Conservation (phyloP, 2,329 filamentous ascomycete species). For the Dichotomopilus funicola region DNA sequence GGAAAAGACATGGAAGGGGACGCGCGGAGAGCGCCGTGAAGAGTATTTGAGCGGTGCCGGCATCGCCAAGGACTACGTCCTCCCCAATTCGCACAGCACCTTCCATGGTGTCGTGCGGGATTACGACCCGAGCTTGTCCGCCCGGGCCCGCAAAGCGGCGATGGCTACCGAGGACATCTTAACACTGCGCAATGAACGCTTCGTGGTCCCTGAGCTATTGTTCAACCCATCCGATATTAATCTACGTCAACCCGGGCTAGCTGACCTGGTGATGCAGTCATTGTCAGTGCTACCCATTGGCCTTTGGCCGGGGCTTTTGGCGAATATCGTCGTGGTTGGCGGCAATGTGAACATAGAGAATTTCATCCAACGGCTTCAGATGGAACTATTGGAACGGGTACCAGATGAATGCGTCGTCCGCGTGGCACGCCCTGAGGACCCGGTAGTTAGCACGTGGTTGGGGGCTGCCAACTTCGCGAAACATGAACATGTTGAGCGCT, state of each 20-base stretch:
- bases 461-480: conserved; percentile 74
- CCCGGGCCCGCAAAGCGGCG: conserved; percentile 40
- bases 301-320: conserved; percentile 73
- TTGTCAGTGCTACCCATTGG: conserved; percentile 70
- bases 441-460: conserved; percentile 75
- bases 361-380: conserved; percentile 72
- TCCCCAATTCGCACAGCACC: conserved; percentile 67
- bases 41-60: conserved; percentile 45
- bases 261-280: conserved; percentile 75
- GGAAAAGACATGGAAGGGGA: conserved; percentile 77
- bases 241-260: conserved; percentile 73
- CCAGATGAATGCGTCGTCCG: conserved; percentile 73
- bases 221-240: conserved; percentile 84
- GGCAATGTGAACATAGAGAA: conserved; percentile 76
- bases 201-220: conserved; percentile 80
- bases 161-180: conserved; percentile 67
- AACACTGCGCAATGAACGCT: conserved; percentile 85
- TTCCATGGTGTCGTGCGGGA: conserved; percentile 65
- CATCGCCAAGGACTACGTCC: conserved; percentile 82
- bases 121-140: conserved; percentile 61
- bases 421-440: conserved; percentile 62
- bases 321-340: conserved; percentile 84
- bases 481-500: conserved; percentile 58
- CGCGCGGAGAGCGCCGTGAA: conserved; percentile 50
- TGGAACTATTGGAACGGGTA: conserved; percentile 64